These are phyloP conservation scores for Citrullus amarus DNA, from an alignment of 306 rosid genomes.

Conservation along the genomic window DNA sequence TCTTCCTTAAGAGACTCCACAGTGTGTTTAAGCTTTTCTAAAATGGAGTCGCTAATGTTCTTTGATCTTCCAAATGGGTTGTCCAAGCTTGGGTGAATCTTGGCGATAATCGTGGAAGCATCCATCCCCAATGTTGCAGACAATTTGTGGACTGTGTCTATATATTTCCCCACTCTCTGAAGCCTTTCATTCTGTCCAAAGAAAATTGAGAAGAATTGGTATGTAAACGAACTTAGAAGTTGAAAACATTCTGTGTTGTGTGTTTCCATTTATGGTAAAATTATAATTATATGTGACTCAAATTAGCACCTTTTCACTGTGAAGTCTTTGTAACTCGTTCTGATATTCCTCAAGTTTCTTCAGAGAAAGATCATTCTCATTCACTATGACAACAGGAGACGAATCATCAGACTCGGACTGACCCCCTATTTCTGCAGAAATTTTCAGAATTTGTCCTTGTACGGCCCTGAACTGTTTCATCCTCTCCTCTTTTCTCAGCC, in stretches of 20 bases:
- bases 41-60: slow-evolving; percentile 55
- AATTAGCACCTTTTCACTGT: slow-evolving; percentile 62
- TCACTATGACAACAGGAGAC: slow-evolving; percentile 30
- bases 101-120: slow-evolving; percentile 50
- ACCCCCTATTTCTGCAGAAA: slow-evolving; percentile 77
- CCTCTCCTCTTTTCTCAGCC: slow-evolving; percentile 77
- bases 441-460: slow-evolving; percentile 65
- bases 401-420: slow-evolving; percentile 30
- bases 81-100: slow-evolving; percentile 81
- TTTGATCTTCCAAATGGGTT: slow-evolving; percentile 58
- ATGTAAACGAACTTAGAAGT: slow-evolving; percentile 6
- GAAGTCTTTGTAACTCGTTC: slow-evolving; percentile 60
- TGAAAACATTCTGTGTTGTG: not conserved
- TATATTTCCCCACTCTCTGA: slow-evolving; percentile 51
- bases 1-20: slow-evolving; percentile 75
- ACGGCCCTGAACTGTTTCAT: slow-evolving; percentile 60
- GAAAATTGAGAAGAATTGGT: slow-evolving; percentile 12
- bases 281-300: not conserved
- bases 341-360: slow-evolving; percentile 85
- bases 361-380: slow-evolving; percentile 78
- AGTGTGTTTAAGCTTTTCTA: slow-evolving; percentile 55
- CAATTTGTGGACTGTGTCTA: slow-evolving; percentile 46
- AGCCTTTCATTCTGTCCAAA: slow-evolving; percentile 65
- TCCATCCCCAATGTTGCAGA: slow-evolving; percentile 80
- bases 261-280: not conserved